Conservation (phyloP, 148 eudicot species). For the Fagopyrum tataricum region DNA sequence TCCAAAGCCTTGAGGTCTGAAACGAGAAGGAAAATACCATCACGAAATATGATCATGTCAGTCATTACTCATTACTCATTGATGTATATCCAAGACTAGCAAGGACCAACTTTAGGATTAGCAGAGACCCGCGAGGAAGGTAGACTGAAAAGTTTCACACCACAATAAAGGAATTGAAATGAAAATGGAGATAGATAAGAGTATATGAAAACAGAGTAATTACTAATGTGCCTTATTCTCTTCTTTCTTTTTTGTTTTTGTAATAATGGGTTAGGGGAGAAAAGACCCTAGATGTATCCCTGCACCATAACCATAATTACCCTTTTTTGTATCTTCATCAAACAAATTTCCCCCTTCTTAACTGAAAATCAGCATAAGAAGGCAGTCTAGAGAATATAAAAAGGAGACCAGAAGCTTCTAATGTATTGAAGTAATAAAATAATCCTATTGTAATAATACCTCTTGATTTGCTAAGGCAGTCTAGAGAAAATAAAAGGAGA, state of each 20-base stretch:
- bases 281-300: too few species aligned
- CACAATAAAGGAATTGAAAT: too few species aligned
- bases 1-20: slow-evolving; percentile 55
- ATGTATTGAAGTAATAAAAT: too few species aligned
- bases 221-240: too few species aligned
- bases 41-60: neutral
- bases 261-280: too few species aligned
- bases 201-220: too few species aligned
- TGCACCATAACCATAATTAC: too few species aligned
- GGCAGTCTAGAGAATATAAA: neutral
- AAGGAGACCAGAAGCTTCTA: neutral
- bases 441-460: slow-evolving; percentile 1
- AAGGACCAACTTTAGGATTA: neutral
- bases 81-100: neutral
- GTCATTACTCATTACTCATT: neutral
- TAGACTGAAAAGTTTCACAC: too few species aligned
- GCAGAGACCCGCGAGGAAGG: too few species aligned
- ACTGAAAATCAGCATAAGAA: neutral
- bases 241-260: too few species aligned
- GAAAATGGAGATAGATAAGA: too few species aligned
- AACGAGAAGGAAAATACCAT: slow-evolving; percentile 1
- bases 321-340: too few species aligned
- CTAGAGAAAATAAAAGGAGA: neutral
- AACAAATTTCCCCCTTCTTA: neutral
- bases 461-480: neutral